Conservation (phyloP, 2,329 filamentous ascomycete genomes). For the Microcyclospora tardicrescens region DNA sequence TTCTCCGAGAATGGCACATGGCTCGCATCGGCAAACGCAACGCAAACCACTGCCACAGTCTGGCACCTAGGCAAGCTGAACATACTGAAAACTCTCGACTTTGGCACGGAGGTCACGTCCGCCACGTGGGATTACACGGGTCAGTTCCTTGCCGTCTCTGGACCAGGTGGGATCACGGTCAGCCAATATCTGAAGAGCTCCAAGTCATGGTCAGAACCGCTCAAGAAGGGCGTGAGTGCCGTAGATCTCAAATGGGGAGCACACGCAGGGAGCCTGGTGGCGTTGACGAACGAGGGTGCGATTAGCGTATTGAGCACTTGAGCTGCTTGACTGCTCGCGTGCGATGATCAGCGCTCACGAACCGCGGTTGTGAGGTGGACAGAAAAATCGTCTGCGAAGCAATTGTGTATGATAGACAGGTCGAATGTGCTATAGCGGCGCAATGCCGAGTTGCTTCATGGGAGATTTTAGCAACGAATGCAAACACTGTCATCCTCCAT, state of each 20-base stretch:
- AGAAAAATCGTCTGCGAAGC: not conserved
- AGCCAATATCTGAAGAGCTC: slow-evolving; percentile 78
- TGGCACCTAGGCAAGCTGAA: slow-evolving; percentile 86
- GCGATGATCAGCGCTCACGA: too few species aligned
- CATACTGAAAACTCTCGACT: slow-evolving; percentile 72
- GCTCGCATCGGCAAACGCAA: slow-evolving; percentile 72
- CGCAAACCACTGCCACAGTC: slow-evolving; percentile 65
- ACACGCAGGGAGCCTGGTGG: slow-evolving; percentile 59
- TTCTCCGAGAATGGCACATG: slow-evolving; percentile 98
- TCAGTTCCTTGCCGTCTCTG: slow-evolving; percentile 76
- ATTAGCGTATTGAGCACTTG: slow-evolving; percentile 50
- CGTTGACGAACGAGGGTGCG: slow-evolving; percentile 61
- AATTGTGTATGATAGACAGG: not conserved
- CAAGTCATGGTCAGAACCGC: slow-evolving; percentile 80
- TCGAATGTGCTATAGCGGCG: too few species aligned
- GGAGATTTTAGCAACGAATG: too few species aligned
- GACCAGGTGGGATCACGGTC: slow-evolving; percentile 68
- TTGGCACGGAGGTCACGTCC: slow-evolving; percentile 61
- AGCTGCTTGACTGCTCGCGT: not conserved
- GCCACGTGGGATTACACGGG: slow-evolving; percentile 90
- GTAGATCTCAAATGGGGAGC: slow-evolving; percentile 66
- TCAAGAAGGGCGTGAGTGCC: slow-evolving; percentile 62
- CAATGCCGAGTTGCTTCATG: too few species aligned
- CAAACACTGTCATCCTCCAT: too few species aligned
- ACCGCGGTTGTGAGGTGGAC: too few species aligned